These are phyloP conservation scores for Xylaria arbuscula DNA, from an alignment of 2,329 filamentous ascomycete species.

Conservation along the genomic window DNA sequence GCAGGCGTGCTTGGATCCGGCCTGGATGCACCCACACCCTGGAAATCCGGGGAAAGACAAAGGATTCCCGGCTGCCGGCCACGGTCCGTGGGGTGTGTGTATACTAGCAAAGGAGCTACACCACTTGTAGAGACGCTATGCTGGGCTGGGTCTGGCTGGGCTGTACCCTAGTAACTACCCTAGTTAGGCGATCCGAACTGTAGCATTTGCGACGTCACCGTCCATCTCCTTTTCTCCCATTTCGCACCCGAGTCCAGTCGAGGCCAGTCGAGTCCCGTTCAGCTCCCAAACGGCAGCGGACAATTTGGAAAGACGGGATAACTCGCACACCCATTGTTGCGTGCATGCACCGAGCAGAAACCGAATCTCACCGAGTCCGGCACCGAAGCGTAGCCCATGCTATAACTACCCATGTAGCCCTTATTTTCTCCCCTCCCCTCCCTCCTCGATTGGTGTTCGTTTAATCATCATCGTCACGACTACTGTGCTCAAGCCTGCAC, in stretches of 20 bases:
- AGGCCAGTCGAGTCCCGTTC: conserved; percentile 6
- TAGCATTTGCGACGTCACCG: conserved; percentile 14
- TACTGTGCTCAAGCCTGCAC: not conserved
- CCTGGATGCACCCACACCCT: conserved; percentile 4
- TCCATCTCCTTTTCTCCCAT: not conserved
- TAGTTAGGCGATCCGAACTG: conserved; percentile 7
- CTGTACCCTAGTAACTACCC: not conserved
- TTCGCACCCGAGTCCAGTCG: conserved; percentile 6
- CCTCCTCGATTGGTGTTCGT: not conserved
- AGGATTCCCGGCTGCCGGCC: conserved; percentile 12
- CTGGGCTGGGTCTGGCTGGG: conserved; percentile 5
- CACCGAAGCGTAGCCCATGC: not conserved
- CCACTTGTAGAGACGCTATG: no score
- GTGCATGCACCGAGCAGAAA: conserved; percentile 16
- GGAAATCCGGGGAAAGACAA: conserved; percentile 36
- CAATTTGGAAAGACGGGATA: conserved; percentile 16
- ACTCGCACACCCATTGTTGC: not conserved
- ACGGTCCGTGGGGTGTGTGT: conserved; percentile 9
- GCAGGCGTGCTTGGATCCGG: not conserved
- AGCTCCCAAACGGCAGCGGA: conserved; percentile 3
- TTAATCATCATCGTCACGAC: conserved; percentile 24
- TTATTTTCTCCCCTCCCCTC: not conserved
- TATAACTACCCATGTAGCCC: not conserved
- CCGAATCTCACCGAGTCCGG: not conserved
- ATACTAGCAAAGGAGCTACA: conserved; percentile 14